Evolutionary conservation across 176 grass and related monocot genomes (phyloP), one percentile per base, ranked within the genome.

Genomic region (Ananas comosus): DNA sequence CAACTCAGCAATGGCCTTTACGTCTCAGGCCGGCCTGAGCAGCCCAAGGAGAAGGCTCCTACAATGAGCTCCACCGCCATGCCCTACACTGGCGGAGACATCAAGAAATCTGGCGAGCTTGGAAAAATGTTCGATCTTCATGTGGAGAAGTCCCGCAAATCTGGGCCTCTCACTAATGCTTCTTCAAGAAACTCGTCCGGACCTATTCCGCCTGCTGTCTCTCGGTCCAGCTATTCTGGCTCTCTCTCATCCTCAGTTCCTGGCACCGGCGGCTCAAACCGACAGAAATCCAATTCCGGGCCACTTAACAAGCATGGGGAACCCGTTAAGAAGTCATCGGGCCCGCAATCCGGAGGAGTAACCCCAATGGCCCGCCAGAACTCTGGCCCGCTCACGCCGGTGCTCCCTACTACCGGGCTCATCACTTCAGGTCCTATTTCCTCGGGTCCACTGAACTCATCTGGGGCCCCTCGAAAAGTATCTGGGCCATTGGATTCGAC

Each of bases 61-160:
- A 80, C 74, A 70, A 89, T 96, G 59, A 82, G 86, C 80, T 91
- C 88, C 49, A 77, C 74, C 16, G 89, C 82, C 1, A 92, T 96
- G 93, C 93, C 93, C 69, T 96, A 96, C 67, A 96, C 93, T 28
- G 93, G 93, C 50, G 93, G 93, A 66, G 93, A 96, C 81, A 85
- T 89, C 54, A 96, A 96, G 73, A 96, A 92, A 79, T 96, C 93
- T 67, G 93, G 93, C 51, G 93, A 96, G 67, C 77, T 96, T 23
- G 93, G 93, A 53, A 96, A 96, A 68, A 96, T 96, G 93, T 96
- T 96, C 79, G 93, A 96, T 64, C 81, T 96, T 49, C 93, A 92
- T 67, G 93, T 82, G 42, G 93, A 92, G 48, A 96, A 92, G 54
- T 96, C 93, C 25, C 85, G 93, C 70, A 96, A 96, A 79, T 96